Conservation (phyloP, 495 filamentous ascomycete species). For the Penicillium psychrofluorescens region DNA sequence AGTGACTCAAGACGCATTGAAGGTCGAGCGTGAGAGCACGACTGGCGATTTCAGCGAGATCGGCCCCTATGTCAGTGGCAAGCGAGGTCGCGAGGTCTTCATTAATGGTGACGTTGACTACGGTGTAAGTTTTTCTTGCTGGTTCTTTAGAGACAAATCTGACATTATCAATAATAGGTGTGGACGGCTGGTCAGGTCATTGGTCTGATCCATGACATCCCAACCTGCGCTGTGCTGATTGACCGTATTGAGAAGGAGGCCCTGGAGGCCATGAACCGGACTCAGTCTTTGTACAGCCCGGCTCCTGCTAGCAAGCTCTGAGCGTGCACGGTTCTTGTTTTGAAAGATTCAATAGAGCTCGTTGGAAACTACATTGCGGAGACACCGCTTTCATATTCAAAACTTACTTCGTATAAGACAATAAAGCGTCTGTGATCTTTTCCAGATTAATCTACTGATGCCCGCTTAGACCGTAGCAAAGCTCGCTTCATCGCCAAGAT, state of each 20-base stretch:
- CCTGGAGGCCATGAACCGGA: conserved; percentile 39
- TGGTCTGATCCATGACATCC: conserved; percentile 63
- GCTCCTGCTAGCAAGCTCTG: conserved; percentile 33
- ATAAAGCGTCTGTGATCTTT: too few relatives aligned
- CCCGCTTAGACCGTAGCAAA: too few relatives aligned
- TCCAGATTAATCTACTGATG: too few relatives aligned
- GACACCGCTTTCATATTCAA: neutral
- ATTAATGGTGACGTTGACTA: conserved; percentile 84
- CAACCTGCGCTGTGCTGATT: conserved; percentile 52
- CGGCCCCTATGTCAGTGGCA: conserved; percentile 81
- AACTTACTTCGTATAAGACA: neutral
- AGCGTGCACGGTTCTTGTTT: conserved; percentile 1
- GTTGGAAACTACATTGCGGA: neutral
- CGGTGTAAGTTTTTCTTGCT: conserved; percentile 55
- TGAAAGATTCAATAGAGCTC: conserved; percentile 7
- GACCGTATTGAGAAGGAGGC: conserved; percentile 58
- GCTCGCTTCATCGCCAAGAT: too few relatives aligned
- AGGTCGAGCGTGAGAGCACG: conserved; percentile 76
- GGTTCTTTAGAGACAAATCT: neutral
- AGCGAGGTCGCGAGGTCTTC: conserved; percentile 88
- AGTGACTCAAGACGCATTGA: conserved; percentile 69
- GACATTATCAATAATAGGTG: conserved; percentile 34
- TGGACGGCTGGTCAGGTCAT: conserved; percentile 70
- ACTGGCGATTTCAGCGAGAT: conserved; percentile 90
- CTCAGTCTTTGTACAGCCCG: conserved; percentile 28